These are phyloP conservation scores for Ceratorhiza oryzae-sativae DNA, from an alignment of 1,284 basidiomycete species.

Conservation along the genomic window DNA sequence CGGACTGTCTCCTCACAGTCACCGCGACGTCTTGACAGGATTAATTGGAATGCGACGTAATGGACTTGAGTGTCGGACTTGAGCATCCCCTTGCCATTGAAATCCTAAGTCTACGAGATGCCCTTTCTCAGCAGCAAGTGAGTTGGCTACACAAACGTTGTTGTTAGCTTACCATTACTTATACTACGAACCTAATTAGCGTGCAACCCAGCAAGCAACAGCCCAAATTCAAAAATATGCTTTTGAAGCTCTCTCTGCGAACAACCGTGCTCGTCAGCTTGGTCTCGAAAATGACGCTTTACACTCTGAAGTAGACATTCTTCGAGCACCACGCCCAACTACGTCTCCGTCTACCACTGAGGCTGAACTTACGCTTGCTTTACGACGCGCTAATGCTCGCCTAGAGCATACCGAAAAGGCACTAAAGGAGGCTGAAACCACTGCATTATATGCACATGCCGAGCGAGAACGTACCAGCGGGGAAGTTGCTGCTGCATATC, in stretches of 20 bases:
- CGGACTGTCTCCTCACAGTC: not conserved
- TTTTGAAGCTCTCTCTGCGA: slow-evolving; percentile 59
- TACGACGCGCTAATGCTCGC: slow-evolving; percentile 72
- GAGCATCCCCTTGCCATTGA: slow-evolving; percentile 35
- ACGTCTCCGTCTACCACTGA: slow-evolving; percentile 57
- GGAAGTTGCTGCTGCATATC: slow-evolving; percentile 61
- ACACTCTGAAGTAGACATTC: slow-evolving; percentile 59
- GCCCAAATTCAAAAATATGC: slow-evolving; percentile 69
- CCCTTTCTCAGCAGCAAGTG: slow-evolving; percentile 30
- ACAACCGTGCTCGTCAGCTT: slow-evolving; percentile 59
- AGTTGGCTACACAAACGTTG: not conserved
- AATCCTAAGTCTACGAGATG: slow-evolving; percentile 29
- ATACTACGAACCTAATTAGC: slow-evolving; percentile 53
- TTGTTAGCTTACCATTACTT: not conserved
- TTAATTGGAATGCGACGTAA: slow-evolving; percentile 30
- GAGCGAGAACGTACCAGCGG: slow-evolving; percentile 56
- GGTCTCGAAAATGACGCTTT: slow-evolving; percentile 66
- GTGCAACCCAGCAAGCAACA: slow-evolving; percentile 69
- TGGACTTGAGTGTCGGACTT: slow-evolving; percentile 32
- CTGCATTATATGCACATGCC: slow-evolving; percentile 46
- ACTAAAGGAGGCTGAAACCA: slow-evolving; percentile 50
- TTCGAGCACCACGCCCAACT: slow-evolving; percentile 58
- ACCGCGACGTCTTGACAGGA: slow-evolving; percentile 2
- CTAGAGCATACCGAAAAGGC: slow-evolving; percentile 63
- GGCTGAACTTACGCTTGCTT: slow-evolving; percentile 68